Evolutionary conservation across 345 rosid genomes (phyloP), one percentile per base, ranked within the genome.

Genomic region (Populus simonii): DNA sequence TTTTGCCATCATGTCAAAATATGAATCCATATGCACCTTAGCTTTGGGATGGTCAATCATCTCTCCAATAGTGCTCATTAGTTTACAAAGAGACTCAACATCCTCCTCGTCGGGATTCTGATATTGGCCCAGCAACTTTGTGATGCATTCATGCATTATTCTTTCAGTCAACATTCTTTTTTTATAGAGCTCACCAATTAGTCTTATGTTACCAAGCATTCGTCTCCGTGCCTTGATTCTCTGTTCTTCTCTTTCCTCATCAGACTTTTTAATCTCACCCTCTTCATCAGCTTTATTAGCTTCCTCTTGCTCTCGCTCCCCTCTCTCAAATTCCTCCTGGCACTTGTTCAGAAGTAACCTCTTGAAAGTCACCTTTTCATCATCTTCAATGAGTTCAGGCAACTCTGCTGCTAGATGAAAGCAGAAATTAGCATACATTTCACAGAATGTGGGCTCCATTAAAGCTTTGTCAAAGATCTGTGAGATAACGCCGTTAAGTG

Each of bases 381-480:
- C 84, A 70, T 90, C 84, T 75, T 91, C 94, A 83, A 72, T 83
- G 45, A 96, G 89, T 79, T 89, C 97, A 66, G 97, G 97, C 73
- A 96, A 86, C 59, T 84, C 94, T 71, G 83, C 84, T 43, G 96
- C 92, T 49, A 94, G 94, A 82, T 81, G 87, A 35, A 13, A 7
- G 81, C 99, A 96, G 81, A 94, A 91, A 82, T 91, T 80, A 17
- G 97, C 97, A 87, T 91, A 96, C 97, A 96, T 96, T 83, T 96
- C 97, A 87, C 97, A 91, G 80, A 96, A 96, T 70, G 98, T 94
- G 67, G 98, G 99, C 88, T 94, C 98, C 94, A 89, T 94, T 71
- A 94, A 88, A 80, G 99, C 99, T 88, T 92, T 94, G 84, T 94
- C 97, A 86, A 94, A 96, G 80, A 96, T 96, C 87, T 93, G 99